Conservation (phyloP, 441 rosid species). For the Viola pubescens region DNA sequence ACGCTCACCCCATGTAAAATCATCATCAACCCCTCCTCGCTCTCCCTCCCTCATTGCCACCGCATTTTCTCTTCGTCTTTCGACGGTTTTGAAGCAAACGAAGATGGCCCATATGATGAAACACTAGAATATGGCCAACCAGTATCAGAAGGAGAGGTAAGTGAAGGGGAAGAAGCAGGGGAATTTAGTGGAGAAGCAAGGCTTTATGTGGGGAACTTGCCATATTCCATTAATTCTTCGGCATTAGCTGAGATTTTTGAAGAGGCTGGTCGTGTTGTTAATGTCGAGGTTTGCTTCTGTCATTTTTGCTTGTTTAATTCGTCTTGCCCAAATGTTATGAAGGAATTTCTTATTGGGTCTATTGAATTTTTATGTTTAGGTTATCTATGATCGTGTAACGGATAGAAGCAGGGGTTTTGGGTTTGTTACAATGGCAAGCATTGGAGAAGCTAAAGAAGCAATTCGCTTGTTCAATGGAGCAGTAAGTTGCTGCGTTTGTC, state of each 20-base stretch:
- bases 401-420: slow-evolving; percentile 97
- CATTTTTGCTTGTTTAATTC: not conserved
- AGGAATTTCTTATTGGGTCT: not conserved
- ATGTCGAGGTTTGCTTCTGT: slow-evolving; percentile 49
- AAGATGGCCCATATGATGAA: slow-evolving; percentile 27
- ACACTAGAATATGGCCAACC: slow-evolving; percentile 14
- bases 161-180: slow-evolving; percentile 24
- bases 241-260: slow-evolving; percentile 52
- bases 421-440: slow-evolving; percentile 68
- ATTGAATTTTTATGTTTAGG: slow-evolving; percentile 25
- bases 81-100: slow-evolving; percentile 26
- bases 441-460: slow-evolving; percentile 38
- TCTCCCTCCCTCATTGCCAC: slow-evolving; percentile 23
- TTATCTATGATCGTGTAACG: slow-evolving; percentile 70
- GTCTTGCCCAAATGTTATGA: too few species aligned
- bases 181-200: slow-evolving; percentile 46
- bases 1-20: slow-evolving; percentile 26
- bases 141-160: slow-evolving; percentile 21
- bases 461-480: slow-evolving; percentile 15
- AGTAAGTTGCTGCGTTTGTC: slow-evolving; percentile 32
- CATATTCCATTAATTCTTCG: slow-evolving; percentile 60
- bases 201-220: slow-evolving; percentile 74
- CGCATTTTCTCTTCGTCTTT: slow-evolving; percentile 28
- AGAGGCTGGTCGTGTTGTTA: slow-evolving; percentile 66
- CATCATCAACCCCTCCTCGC: slow-evolving; percentile 19